Percentiles rank a stretch among this genome's conserved stretches.
These are phyloP conservation scores for Hericium rajendrae DNA, from an alignment of 768 basidiomycete species.

Conservation along the genomic window DNA sequence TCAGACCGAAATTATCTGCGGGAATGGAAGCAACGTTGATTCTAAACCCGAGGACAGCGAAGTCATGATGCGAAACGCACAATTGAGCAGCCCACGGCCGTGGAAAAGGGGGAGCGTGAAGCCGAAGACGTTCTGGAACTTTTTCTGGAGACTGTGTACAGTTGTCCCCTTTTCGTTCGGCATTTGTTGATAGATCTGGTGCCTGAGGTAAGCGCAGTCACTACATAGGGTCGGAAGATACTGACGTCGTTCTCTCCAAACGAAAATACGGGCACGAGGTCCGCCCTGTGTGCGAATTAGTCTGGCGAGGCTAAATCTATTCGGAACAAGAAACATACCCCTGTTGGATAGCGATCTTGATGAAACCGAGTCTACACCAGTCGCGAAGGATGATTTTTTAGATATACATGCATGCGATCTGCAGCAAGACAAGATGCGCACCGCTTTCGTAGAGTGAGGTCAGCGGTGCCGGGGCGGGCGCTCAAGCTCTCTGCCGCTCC, in stretches of 20 bases:
- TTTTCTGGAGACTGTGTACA: slow-evolving; percentile 77
- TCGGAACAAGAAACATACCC: slow-evolving; percentile 38
- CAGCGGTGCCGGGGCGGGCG: slow-evolving; percentile 95
- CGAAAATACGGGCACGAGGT: slow-evolving; percentile 94
- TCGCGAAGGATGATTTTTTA: background rate
- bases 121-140: slow-evolving; percentile 86
- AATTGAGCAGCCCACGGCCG: slow-evolving; percentile 90
- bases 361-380: slow-evolving; percentile 70
- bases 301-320: too few relatives aligned
- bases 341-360: slow-evolving; percentile 86
- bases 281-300: slow-evolving; percentile 47
- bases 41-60: background rate
- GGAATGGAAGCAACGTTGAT: background rate
- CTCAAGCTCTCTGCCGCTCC: slow-evolving; percentile 92
- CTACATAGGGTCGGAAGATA: slow-evolving; percentile 5
- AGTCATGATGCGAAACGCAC: slow-evolving; percentile 31
- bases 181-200: slow-evolving; percentile 95
- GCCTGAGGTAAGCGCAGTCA: background rate
- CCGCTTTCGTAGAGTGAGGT: slow-evolving; percentile 71
- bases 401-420: background rate
- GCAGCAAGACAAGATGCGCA: slow-evolving; percentile 19
- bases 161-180: slow-evolving; percentile 90
- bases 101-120: slow-evolving; percentile 98
- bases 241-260: slow-evolving; percentile 97
- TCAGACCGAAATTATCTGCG: slow-evolving; percentile 84